Percentiles rank a stretch among this genome's conserved stretches.
Conservation (phyloP, 495 filamentous ascomycete species). For the Penicillium coprophilum region DNA sequence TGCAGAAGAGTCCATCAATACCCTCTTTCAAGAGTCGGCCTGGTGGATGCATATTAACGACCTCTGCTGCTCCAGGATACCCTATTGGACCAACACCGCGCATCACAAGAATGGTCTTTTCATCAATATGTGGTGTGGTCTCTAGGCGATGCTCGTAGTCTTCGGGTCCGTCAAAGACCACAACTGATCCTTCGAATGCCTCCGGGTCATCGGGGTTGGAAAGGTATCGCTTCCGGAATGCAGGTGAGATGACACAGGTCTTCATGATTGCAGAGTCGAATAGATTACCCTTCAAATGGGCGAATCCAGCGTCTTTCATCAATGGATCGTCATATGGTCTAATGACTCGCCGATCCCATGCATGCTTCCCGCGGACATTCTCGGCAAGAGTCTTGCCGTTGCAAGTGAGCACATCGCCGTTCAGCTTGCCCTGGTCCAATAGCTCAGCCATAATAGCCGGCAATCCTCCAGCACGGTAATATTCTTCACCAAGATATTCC, state of each 20-base stretch:
- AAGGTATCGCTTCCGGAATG: slow-evolving; percentile 47
- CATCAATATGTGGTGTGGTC: slow-evolving; percentile 44
- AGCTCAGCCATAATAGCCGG: slow-evolving; percentile 55
- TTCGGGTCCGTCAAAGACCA: slow-evolving; percentile 56
- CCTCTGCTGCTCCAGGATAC: slow-evolving; percentile 55
- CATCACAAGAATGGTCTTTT: slow-evolving; percentile 54
- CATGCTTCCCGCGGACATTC: slow-evolving; percentile 44
- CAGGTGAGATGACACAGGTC: slow-evolving; percentile 53
- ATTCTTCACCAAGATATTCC: slow-evolving; percentile 53
- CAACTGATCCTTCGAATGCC: slow-evolving; percentile 52
- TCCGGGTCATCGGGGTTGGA: slow-evolving; percentile 51
- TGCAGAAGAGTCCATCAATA: slow-evolving; percentile 52
- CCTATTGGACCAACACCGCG: slow-evolving; percentile 54
- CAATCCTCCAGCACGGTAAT: slow-evolving; percentile 54
- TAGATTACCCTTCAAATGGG: slow-evolving; percentile 50
- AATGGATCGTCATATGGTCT: slow-evolving; percentile 46
- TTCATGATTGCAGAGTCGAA: slow-evolving; percentile 60
- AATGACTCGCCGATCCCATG: slow-evolving; percentile 49
- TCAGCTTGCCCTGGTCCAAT: slow-evolving; percentile 45
- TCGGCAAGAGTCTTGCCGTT: slow-evolving; percentile 43
- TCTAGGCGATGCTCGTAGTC: slow-evolving; percentile 52
- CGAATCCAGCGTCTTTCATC: slow-evolving; percentile 49
- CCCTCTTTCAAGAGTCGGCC: slow-evolving; percentile 46
- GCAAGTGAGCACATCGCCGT: slow-evolving; percentile 43
- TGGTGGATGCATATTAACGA: slow-evolving; percentile 58